Evolutionary conservation across 2,329 filamentous ascomycete genomes (phyloP), one percentile per base, ranked within the genome.

Genomic region (Scytalidium sp.): DNA sequence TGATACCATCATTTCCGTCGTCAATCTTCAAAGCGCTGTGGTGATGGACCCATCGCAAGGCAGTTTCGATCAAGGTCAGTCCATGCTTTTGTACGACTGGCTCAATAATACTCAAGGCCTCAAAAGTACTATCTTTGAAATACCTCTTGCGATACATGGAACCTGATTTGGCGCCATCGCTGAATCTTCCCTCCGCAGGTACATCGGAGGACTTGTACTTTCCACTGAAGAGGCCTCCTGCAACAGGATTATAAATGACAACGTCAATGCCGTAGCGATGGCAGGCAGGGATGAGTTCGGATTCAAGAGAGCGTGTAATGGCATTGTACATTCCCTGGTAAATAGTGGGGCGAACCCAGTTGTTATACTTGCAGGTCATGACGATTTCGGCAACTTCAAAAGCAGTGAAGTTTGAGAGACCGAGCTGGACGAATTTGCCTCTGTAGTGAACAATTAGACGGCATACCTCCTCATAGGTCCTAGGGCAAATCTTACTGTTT

Each of bases 301-400:
- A 67, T 66, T 94, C 90, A 55, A 93, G 85, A 48, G 80, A 81
- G 46, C 90, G 82, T 19, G 84, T 89, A 57, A 92, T 88, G 50
- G 80, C 82, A 67, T 93, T 93, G 70, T 93, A 93, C 88, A 95
- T 93, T 60, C 79, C 91, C 69, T 94, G 90, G 69, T 90, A 96
- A 49, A 95, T 83, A 1, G 87, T 90, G 1, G 90, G 90, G 36
- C 85, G 36, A 15, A 95, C 87, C 88, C 88, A 95, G 53, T 81
- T 81, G 61, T 88, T 85, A 70, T 87, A 83, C 60, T 86, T 86
- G 75, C 88, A 93, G 36, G 84, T 85, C 67, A 90, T 80, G 50
- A 87, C 86, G 9, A 95, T 81, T 70, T 96, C 91, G 0, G 90
- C 90, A 9, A 96, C 88, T 66, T 96, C 91, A 64, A 87, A 94